Evolutionary conservation across 2,329 filamentous ascomycete species (phyloP), one percentile per base, ranked within the genome.

Genomic region (Dactylellina sp.): DNA sequence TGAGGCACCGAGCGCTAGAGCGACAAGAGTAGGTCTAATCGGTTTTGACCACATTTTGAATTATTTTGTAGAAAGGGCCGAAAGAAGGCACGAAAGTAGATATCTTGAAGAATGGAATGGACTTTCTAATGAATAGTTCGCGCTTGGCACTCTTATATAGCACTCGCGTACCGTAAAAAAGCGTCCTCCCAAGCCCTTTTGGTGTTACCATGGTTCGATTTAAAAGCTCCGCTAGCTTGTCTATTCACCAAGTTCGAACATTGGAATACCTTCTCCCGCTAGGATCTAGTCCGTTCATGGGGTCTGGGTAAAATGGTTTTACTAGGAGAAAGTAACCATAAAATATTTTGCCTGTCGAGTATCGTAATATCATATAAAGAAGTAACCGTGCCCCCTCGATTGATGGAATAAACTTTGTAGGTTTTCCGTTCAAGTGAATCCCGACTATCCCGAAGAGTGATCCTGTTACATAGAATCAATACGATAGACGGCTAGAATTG

Each of bases 1-100:
- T 6, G 82, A 80, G 68, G 79, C 81, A 59, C 80, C 75, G 16
- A 84, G 78, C 20, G 80, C 78, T 18, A 83, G 55, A 59, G 80
- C 78, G 9, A 82, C 47, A 40, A 76, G 64, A 56, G 22, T 68
- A 62, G 75, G 53, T 52, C 25, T 50, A 20, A 59, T 22, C 20
- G 62, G 62, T 39, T 66, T 66, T 28, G 62, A 66, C 2, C 49
- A 44, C 62, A 66, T 66, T 16, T 59, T 66, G 49, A 20, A 20
- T 20, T 16, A 20, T 16, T 20, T 35, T 3, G 16, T 2, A 16
- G 25, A 24, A 18, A 6, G 6, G 12, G 12, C 24, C 20, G 20
- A 50, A 28, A 50, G 22, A 20, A 47, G 42, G 42, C 20, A 25
- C 25, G 50, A 39, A 20, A 7, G 5, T 46, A n/a, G 18, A 46